These are phyloP conservation scores for Hyaloperonospora brassicae DNA, from an alignment of 352 stramenopile genomes.

Conservation along the genomic window DNA sequence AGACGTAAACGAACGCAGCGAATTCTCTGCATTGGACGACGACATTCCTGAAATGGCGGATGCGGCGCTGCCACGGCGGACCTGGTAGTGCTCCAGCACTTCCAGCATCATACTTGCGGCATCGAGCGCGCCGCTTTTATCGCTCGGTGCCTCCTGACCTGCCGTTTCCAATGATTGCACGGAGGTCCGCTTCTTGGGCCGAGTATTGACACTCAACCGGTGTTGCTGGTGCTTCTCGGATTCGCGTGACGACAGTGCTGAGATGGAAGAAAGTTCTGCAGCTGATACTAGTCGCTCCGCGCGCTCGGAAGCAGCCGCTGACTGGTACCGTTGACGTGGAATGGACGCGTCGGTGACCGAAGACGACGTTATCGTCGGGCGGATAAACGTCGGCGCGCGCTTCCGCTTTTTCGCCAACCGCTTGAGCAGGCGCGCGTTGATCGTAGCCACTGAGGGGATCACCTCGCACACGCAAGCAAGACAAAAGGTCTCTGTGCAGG, in stretches of 20 bases:
- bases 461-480: constrained; percentile 63
- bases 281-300: constrained; percentile 17
- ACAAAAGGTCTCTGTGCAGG: constrained; percentile 73
- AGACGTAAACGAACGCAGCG: constrained; percentile 43
- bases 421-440: constrained; percentile 58
- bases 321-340: constrained; percentile 8
- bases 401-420: constrained; percentile 59
- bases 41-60: constrained; percentile 30
- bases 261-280: constrained; percentile 53
- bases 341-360: constrained; percentile 25
- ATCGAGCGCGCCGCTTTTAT: constrained; percentile 4
- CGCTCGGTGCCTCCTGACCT: constrained; percentile 5
- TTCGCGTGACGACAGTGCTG: constrained; percentile 52
- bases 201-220: constrained; percentile 41
- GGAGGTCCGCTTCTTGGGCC: constrained; percentile 22
- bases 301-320: constrained; percentile 9
- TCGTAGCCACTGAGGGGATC: constrained; percentile 49
- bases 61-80: constrained; percentile 12
- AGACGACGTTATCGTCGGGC: constrained; percentile 34
- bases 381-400: constrained; percentile 22
- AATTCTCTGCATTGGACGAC: constrained; percentile 34
- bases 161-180: constrained; percentile 14
- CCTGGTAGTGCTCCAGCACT: constrained; percentile 54
- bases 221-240: constrained; percentile 66
- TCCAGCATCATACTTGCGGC: constrained; percentile 41